Conservation (phyloP, 2,329 filamentous ascomycete genomes). For the Aspergillus chevalieri region DNA sequence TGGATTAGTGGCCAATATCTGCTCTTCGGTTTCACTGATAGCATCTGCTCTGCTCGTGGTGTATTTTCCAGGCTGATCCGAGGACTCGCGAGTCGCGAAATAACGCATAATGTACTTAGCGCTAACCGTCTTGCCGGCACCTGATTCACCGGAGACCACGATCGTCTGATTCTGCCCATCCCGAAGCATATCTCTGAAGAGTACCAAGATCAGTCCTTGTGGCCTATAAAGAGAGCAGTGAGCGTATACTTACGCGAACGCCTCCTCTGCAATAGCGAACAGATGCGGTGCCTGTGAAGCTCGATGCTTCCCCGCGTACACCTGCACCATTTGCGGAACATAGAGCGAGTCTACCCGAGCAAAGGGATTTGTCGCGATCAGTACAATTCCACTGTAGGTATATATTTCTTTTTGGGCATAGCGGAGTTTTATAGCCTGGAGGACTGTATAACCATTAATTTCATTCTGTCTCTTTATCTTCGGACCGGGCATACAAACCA, state of each 20-base stretch:
- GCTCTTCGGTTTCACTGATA: conserved; percentile 98
- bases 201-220: conserved; percentile 31
- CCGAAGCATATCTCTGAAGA: conserved; percentile 81
- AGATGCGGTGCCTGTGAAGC: conserved; percentile 95
- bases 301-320: conserved; percentile 94
- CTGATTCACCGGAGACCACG: conserved; percentile 97
- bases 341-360: conserved; percentile 96
- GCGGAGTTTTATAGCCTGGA: conserved; percentile 94
- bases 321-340: conserved; percentile 98
- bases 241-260: conserved; percentile 68
- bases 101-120: conserved; percentile 99
- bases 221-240: not conserved
- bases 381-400: conserved; percentile 96
- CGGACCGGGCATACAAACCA: conserved; percentile 51
- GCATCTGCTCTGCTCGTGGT: conserved; percentile 67
- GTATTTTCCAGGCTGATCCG: conserved; percentile 74
- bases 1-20: conserved; percentile 94
- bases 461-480: conserved; percentile 1
- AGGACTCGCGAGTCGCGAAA: conserved; percentile 93
- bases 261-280: conserved; percentile 97
- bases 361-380: conserved; percentile 98
- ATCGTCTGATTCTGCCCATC: conserved; percentile 96
- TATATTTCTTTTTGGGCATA: conserved; percentile 99
- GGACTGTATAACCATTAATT: conserved; percentile 52
- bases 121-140: conserved; percentile 97